Conservation (phyloP, 176 grass and related monocot species). For the Metroxylon sagu region DNA sequence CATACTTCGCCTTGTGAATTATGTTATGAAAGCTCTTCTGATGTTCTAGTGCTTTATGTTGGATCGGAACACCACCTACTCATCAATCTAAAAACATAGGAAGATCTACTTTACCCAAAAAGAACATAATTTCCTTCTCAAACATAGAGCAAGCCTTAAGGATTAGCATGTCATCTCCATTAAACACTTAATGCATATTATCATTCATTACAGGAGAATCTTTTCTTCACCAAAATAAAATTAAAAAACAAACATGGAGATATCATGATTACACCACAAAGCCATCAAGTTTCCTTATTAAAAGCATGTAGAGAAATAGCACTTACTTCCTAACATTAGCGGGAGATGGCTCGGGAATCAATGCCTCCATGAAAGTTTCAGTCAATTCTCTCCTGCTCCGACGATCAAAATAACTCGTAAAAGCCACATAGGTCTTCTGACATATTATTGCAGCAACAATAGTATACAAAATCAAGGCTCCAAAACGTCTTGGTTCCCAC, state of each 20-base stretch:
- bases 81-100: no score
- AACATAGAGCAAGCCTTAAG: no score
- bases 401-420: conserved; percentile 3
- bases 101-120: no score
- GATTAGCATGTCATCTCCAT: no score
- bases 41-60: no score
- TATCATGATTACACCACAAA: no score
- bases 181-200: no score
- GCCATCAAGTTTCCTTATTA: no score
- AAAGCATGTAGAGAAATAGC: background rate
- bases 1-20: no score
- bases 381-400: conserved; percentile 26
- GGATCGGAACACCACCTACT: no score
- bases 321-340: conserved; percentile 31
- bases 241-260: background rate
- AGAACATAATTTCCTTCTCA: no score
- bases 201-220: background rate
- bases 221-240: background rate
- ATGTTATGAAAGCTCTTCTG: no score
- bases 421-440: conserved; percentile 9
- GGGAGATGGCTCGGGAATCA: conserved; percentile 32
- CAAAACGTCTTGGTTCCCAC: conserved; percentile 24
- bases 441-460: conserved; percentile 10
- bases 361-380: conserved; percentile 31
- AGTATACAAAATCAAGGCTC: conserved; percentile 20